Conservation (phyloP, 768 basidiomycete species). For the Lactifluus pinguis region DNA sequence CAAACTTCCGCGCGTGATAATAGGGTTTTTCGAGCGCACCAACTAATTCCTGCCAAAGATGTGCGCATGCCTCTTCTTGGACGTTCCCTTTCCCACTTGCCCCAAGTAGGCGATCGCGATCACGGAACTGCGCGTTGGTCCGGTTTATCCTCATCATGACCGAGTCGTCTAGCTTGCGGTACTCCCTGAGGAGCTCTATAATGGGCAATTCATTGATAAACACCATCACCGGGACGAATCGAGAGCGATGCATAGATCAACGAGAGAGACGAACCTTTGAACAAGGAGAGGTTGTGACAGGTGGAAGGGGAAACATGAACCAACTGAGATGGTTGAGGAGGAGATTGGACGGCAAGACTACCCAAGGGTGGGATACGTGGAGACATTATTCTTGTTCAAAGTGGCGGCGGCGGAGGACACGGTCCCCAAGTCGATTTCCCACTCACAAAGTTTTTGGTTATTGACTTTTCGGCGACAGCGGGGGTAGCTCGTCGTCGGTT, state of each 20-base stretch:
- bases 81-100: slow-evolving; percentile 39
- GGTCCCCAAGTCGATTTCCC: background rate
- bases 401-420: background rate
- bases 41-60: slow-evolving; percentile 71
- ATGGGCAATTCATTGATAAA: slow-evolving; percentile 5
- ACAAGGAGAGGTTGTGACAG: slow-evolving; percentile 65
- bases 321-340: slow-evolving; percentile 46
- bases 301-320: slow-evolving; percentile 68
- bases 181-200: slow-evolving; percentile 73
- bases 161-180: slow-evolving; percentile 69
- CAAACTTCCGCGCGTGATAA: slow-evolving; percentile 30
- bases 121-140: slow-evolving; percentile 65
- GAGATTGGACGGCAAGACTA: slow-evolving; percentile 61
- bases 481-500: background rate
- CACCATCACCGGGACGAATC: background rate
- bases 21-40: slow-evolving; percentile 34
- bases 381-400: slow-evolving; percentile 20
- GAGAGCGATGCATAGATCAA: background rate
- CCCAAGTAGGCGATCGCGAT: slow-evolving; percentile 48
- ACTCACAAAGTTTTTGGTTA: background rate
- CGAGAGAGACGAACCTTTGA: slow-evolving; percentile 48
- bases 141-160: slow-evolving; percentile 78
- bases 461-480: background rate
- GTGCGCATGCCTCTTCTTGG: slow-evolving; percentile 67
- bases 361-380: slow-evolving; percentile 44